phyloP scores from a whole-genome alignment of 306 rosid species.

The Nissolia schottii region DNA sequence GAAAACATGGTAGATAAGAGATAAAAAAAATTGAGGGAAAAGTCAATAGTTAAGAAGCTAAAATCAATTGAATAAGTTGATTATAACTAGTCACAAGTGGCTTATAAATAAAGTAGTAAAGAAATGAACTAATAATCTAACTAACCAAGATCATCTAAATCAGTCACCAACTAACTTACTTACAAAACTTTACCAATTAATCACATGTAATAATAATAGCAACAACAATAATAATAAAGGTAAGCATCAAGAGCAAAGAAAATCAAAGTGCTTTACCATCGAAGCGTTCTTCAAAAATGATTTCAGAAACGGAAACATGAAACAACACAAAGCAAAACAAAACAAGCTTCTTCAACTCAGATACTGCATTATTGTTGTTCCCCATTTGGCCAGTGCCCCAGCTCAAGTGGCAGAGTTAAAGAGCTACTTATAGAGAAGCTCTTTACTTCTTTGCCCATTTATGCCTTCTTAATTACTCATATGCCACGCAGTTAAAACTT shows the following conservation, averaged over 20 bases:
- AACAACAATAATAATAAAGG: background rate
- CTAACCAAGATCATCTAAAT: background rate
- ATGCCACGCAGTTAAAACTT: slow-evolving; percentile 21
- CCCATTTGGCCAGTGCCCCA: too few relatives aligned
- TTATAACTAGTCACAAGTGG: background rate
- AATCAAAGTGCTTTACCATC: slow-evolving; percentile 49
- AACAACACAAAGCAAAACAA: slow-evolving; percentile 18
- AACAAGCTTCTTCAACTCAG: slow-evolving; percentile 11
- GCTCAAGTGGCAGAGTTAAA: background rate
- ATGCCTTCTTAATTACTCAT: slow-evolving; percentile 20
- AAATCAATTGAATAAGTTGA: background rate
- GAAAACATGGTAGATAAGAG: background rate
- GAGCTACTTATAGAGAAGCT: slow-evolving; percentile 33
- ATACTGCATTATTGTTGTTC: background rate
- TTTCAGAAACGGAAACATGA: slow-evolving; percentile 48
- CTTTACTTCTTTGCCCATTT: slow-evolving; percentile 7
- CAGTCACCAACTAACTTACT: slow-evolving; percentile 7
- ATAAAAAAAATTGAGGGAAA: background rate
- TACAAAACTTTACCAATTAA: background rate
- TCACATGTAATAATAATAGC: background rate
- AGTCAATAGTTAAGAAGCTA: background rate
- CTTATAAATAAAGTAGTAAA: background rate
- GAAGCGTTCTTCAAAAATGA: slow-evolving; percentile 83
- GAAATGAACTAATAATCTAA: background rate
- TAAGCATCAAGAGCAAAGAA: background rate